Evolutionary conservation across 2,329 filamentous ascomycete species (phyloP).

Genomic region (Aspergillus versicolor): DNA sequence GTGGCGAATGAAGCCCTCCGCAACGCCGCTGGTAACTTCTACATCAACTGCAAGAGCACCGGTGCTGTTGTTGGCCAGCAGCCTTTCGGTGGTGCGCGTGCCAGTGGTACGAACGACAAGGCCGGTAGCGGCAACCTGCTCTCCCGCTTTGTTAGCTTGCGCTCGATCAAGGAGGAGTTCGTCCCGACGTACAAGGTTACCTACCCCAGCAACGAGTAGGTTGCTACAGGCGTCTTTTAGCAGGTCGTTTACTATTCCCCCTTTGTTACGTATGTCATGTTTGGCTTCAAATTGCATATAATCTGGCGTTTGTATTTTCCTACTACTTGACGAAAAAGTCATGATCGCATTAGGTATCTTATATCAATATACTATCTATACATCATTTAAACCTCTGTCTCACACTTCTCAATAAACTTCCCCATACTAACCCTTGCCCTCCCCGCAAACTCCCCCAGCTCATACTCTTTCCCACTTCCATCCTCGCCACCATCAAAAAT

Average conservation of each 20-base stretch:
- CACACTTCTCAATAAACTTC: slow-evolving; percentile 44
- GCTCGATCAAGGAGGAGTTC: slow-evolving; percentile 76
- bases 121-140: slow-evolving; percentile 65
- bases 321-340: slow-evolving; percentile 2
- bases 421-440: slow-evolving; percentile 52
- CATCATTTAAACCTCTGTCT: background rate
- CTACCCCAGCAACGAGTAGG: slow-evolving; percentile 66
- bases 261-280: background rate
- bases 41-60: slow-evolving; percentile 53
- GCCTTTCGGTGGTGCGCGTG: slow-evolving; percentile 67
- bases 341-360: background rate
- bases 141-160: slow-evolving; percentile 64
- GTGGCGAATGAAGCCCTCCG: slow-evolving; percentile 39
- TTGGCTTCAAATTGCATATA: background rate
- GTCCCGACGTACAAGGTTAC: slow-evolving; percentile 59
- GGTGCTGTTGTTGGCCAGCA: slow-evolving; percentile 73
- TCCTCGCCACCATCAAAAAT: slow-evolving; percentile 64
- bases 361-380: background rate
- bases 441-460: slow-evolving; percentile 49
- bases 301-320: background rate
- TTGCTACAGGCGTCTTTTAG: background rate
- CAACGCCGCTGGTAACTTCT: slow-evolving; percentile 43
- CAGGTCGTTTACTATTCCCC: background rate
- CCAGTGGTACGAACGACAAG: slow-evolving; percentile 73
- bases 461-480: slow-evolving; percentile 45